Conservation (phyloP, 352 stramenopile species). For the Phytophthora syringae region DNA sequence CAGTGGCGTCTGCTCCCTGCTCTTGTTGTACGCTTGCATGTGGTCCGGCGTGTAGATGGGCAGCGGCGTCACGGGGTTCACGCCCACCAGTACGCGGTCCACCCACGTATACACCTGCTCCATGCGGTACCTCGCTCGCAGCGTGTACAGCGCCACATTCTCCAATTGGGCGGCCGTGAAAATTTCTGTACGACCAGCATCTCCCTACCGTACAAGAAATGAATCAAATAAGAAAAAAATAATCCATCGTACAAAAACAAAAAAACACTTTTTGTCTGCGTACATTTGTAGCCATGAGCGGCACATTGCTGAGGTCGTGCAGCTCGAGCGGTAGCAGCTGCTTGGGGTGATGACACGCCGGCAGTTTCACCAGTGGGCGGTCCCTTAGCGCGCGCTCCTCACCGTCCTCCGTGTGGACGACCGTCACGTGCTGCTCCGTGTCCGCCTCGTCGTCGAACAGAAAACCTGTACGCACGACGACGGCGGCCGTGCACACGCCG, state of each 20-base stretch:
- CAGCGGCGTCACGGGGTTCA: conserved; percentile 75
- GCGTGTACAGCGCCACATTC: conserved; percentile 75
- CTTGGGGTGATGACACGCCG: conserved; percentile 69
- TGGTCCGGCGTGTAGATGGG: conserved; percentile 87
- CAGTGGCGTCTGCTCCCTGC: conserved; percentile 55
- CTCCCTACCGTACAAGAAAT: conserved; percentile 37
- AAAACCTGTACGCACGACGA: conserved; percentile 71
- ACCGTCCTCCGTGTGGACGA: conserved; percentile 85
- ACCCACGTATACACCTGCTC: conserved; percentile 88
- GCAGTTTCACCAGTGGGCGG: conserved; percentile 62
- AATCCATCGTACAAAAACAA: conserved; percentile 2
- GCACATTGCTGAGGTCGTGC: conserved; percentile 72
- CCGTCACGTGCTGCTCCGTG: conserved; percentile 69
- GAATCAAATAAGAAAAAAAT: conserved; percentile 1
- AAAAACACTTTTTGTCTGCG: conserved; percentile 1
- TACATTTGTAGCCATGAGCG: conserved; percentile 72
- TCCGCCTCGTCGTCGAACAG: conserved; percentile 65
- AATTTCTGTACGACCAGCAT: conserved; percentile 60
- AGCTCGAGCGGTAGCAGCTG: conserved; percentile 57
- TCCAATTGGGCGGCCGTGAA: conserved; percentile 74
- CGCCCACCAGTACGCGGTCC: conserved; percentile 72
- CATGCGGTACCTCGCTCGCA: conserved; percentile 78
- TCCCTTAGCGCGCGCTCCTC: conserved; percentile 79
- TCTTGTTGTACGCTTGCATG: conserved; percentile 84
- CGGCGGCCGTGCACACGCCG: conserved; percentile 55